Base-by-base conservation (phyloP, 805 yeast genomes). In the Candida nemodendra region DNA sequence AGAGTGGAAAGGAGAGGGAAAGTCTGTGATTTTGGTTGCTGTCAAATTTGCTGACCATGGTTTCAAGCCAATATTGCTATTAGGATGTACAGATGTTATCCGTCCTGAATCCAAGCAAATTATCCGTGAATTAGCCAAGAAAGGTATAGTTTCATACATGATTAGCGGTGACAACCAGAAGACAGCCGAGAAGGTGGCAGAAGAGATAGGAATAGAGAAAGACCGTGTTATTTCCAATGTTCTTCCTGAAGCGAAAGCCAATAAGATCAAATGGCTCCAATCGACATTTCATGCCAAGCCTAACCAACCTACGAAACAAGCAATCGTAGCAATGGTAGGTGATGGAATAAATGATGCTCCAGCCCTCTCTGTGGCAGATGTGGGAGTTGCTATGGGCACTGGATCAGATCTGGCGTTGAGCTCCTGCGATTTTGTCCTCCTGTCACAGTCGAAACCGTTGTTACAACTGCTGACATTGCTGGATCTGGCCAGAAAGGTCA, bases 311-410 rank as follows among this genome's bases (percentile, higher is more conserved):
- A 48, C 38, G 19, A 53, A 12, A 50, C 55, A 36, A 14, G 51
- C 57, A 29, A 51, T 74, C 16, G 81, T 79, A 3, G 89, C 87
- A 0, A 83, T 84, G 90, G 81, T 84, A 7, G 93, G 93, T 8
- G 93, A 84, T 51, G 93, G 93, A 15, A 78, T 84, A 23, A 85
- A 84, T 56, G 93, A 85, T 59, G 88, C 93, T 0, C 91, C 91
- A 1, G 87, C 93, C 0, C 63, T 85, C 35, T 74, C 88, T 3
- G 65, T 74, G 1, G 87, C 93, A 0, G 87, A 83, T 61, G 79
- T 85, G 15, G 93, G 93, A 3, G 71, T 84, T 31, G 89, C 93
- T 0, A 66, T 84, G 44, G 84, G 89, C 0, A 72, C 82, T 0
- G 91, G 91, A 0, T 78, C 89, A 1, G 93, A 85, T 47, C 64